Base-by-base conservation (phyloP, 2,329 filamentous ascomycete genomes). In the Hypoxylon sp. region DNA sequence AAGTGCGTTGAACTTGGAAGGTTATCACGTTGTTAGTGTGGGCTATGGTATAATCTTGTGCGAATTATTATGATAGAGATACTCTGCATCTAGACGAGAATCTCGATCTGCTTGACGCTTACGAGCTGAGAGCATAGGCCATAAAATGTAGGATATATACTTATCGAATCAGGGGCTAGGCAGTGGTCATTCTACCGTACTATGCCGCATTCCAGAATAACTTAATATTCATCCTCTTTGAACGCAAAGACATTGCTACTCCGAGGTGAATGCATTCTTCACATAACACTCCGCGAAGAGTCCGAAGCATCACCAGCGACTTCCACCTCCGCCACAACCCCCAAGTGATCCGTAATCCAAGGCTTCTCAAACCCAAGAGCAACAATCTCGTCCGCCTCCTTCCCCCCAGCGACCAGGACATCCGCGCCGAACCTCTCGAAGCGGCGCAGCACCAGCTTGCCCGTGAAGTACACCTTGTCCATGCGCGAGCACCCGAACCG, bases 271-370 rank as follows among this genome's bases (percentile, higher is more conserved):
- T n/a, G 18, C 45, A 32, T 48, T 16, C 26, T 18, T n/a, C 11
- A 18, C n/a, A 33, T 49, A 22, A 22, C 26, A 50, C 28, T 5
- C 28, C 9, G 14, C 20, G 11, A 22, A 22, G 14, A 1, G 4
- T 28, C 16, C 1, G 1, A 8, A 14, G 12, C 28, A 14, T 65
- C 61, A 18, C 63, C 49, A 11, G n/a, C n/a, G n/a, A 72, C 44
- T n/a, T 60, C 67, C 14, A 75, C 53, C 11, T 75, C 72, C 7
- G 73, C 80, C 73, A 76, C 76, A 9, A 84, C 74, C 0, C 82
- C 82, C 42, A 81, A 73, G 71, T 85, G 82, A 76, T 85, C 83
- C 2, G 81, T 84, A 12, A 84, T 78, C 81, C 81, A 85, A 2
- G 78, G 75, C 22, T 78, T 75, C 50, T 81, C 78, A 2, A 79